These are phyloP conservation scores for Triticum turgidum DNA, from an alignment of 176 grass and related monocot species.

Conservation along the genomic window DNA sequence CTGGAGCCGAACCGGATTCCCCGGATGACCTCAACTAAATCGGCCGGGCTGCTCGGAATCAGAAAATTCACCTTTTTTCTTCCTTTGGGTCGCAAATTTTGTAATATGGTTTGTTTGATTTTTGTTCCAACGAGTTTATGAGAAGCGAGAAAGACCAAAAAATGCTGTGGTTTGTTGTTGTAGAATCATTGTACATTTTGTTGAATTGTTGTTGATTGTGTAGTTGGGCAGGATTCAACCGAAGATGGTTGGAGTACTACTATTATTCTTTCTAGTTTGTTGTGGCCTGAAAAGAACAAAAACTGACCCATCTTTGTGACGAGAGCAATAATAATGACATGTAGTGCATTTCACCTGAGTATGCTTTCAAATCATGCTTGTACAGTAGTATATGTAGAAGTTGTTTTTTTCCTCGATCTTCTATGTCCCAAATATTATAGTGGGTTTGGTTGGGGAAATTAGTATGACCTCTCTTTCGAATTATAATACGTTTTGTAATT, in stretches of 20 bases:
- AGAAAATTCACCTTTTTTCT: not conserved
- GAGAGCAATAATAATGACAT: not conserved
- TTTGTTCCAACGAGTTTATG: not conserved
- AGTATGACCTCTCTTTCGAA: too few relatives aligned
- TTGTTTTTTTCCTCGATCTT: too few relatives aligned
- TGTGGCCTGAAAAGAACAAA: not conserved
- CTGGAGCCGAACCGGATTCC: conserved; percentile 91
- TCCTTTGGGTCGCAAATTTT: not conserved
- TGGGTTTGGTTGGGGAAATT: too few relatives aligned
- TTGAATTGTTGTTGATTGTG: conserved; percentile 24
- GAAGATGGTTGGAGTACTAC: conserved; percentile 24
- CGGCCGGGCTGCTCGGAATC: not conserved
- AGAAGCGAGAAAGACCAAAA: not conserved
- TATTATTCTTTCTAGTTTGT: conserved; percentile 6
- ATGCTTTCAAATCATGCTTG: not conserved
- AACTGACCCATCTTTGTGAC: not conserved
- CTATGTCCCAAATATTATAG: too few relatives aligned
- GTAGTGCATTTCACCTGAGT: not conserved
- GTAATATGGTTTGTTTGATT: not conserved
- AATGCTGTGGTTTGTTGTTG: conserved; percentile 1
- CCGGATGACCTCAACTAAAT: conserved; percentile 38
- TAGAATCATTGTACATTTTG: conserved; percentile 18
- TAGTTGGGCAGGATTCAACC: conserved; percentile 33
- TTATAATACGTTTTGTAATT: too few relatives aligned
- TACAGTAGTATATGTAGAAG: too few relatives aligned